Conservation (phyloP, 208 protist species). For the Leishmania lainsoni region DNA sequence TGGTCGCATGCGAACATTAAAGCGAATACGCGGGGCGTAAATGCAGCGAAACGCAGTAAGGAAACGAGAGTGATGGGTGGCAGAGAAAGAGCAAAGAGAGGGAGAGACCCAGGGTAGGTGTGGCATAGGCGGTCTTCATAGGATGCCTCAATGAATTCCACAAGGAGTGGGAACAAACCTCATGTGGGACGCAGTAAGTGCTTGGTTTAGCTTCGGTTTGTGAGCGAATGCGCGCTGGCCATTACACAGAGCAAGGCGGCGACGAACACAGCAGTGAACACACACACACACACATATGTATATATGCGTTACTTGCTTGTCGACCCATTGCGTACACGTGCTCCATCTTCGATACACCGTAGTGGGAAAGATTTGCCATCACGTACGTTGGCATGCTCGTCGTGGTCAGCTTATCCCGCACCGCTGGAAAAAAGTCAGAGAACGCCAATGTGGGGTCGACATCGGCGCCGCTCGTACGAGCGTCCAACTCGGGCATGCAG, state of each 20-base stretch:
- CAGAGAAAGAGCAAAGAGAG: not conserved
- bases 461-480: not conserved
- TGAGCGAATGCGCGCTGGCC: not conserved
- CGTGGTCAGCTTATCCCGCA: conserved; percentile 16
- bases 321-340: conserved; percentile 33
- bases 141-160: not conserved
- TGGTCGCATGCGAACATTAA: not conserved
- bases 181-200: not conserved
- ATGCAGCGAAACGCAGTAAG: not conserved
- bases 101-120: not conserved
- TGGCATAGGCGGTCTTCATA: not conserved
- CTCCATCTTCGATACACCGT: conserved; percentile 56
- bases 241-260: not conserved
- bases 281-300: not conserved
- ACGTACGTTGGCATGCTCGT: conserved; percentile 43
- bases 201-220: not conserved
- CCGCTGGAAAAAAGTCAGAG: conserved; percentile 34
- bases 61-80: not conserved
- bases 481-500: not conserved
- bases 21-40: not conserved
- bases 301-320: conserved; percentile 4
- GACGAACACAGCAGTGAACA: not conserved
- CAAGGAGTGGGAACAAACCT: not conserved
- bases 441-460: conserved; percentile 11
- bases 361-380: conserved; percentile 47